Percentiles rank a stretch among this genome's conserved stretches.
phyloP scores from a whole-genome alignment of 2,329 filamentous ascomycete species.

The Claviceps fusiformis region DNA sequence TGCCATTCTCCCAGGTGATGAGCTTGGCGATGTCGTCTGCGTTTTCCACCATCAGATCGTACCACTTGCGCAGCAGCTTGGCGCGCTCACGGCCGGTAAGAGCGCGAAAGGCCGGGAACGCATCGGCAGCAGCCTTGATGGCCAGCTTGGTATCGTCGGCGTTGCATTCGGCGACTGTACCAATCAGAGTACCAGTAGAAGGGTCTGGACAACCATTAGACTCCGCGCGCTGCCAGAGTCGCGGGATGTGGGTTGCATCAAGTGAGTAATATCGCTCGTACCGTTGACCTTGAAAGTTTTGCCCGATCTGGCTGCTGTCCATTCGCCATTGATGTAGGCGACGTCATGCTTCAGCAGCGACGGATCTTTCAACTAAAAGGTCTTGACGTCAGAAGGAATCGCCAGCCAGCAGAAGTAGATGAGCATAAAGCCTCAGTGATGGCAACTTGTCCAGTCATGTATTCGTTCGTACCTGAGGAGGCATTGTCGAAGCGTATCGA shows the following conservation, averaged over 20 bases:
- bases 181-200: slow-evolving; percentile 67
- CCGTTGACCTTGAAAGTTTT: slow-evolving; percentile 82
- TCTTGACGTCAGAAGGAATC: not conserved
- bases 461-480: slow-evolving; percentile 25
- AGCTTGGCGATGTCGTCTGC: slow-evolving; percentile 67
- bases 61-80: slow-evolving; percentile 66
- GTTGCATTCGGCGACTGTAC: slow-evolving; percentile 74
- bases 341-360: slow-evolving; percentile 73
- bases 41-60: slow-evolving; percentile 66
- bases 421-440: not conserved
- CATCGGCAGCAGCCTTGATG: slow-evolving; percentile 68
- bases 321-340: slow-evolving; percentile 85
- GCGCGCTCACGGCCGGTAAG: slow-evolving; percentile 63
- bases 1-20: slow-evolving; percentile 85
- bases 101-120: slow-evolving; percentile 57
- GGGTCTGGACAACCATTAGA: slow-evolving; percentile 42
- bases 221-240: too few species aligned
- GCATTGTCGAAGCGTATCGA: slow-evolving; percentile 33
- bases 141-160: slow-evolving; percentile 64
- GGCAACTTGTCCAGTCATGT: not conserved
- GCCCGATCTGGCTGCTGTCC: slow-evolving; percentile 71
- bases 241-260: not conserved
- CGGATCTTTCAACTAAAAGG: slow-evolving; percentile 54
- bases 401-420: not conserved
- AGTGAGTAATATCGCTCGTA: slow-evolving; percentile 18